Percentiles rank a stretch among this genome's conserved stretches.
These are phyloP conservation scores for Fusarium falciforme DNA, from an alignment of 2,329 filamentous ascomycete genomes.

Conservation along the genomic window DNA sequence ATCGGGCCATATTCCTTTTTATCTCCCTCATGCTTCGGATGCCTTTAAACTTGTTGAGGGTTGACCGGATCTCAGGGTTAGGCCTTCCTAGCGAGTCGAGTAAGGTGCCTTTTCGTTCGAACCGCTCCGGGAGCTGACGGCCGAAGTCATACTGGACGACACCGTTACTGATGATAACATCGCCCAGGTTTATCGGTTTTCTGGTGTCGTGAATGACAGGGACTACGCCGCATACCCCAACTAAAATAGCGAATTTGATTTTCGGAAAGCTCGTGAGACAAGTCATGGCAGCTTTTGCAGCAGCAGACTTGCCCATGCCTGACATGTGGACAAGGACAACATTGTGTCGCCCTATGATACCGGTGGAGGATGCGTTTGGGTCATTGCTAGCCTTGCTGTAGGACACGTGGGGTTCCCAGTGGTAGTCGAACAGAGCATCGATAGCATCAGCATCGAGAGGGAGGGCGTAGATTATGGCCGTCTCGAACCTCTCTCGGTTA, in stretches of 20 bases:
- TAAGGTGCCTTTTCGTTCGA: accelerated
- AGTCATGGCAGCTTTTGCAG: background rate
- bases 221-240: background rate
- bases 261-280: slow-evolving; percentile 8
- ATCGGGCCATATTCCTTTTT: accelerated
- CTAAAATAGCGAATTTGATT: background rate
- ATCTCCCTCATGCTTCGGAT: background rate
- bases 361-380: background rate
- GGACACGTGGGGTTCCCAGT: background rate
- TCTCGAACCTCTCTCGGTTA: background rate
- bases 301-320: background rate
- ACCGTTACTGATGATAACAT: background rate
- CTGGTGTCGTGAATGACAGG: accelerated
- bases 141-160: slow-evolving; percentile 7
- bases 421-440: background rate
- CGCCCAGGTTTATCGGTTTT: background rate
- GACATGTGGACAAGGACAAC: background rate
- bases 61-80: accelerated
- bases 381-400: background rate
- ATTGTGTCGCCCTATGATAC: accelerated
- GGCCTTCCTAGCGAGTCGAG: accelerated
- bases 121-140: accelerated
- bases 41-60: accelerated
- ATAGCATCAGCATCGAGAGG: background rate
- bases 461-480: slow-evolving; percentile 11